Evolutionary conservation across 2,329 filamentous ascomycete species (phyloP).

Genomic region (Ophiosphaerella herpotricha): DNA sequence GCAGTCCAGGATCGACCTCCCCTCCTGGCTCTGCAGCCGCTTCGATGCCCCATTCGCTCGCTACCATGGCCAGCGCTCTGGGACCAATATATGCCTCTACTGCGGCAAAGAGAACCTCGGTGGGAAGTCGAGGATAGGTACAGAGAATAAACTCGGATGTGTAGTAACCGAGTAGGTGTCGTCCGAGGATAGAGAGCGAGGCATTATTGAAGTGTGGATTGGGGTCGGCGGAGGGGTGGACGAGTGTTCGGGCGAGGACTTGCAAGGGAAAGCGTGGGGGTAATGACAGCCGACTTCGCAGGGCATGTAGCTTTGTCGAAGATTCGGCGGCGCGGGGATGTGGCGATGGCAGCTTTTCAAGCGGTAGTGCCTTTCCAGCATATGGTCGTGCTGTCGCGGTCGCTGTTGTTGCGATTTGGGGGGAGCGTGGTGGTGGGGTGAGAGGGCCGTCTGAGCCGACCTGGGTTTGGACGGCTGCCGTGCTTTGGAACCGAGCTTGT

Average conservation of each 20-base stretch:
- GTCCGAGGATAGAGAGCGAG: conserved; percentile 78
- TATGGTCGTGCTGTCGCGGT: conserved; percentile 1
- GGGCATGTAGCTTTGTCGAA: conserved; percentile 88
- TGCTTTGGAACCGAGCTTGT: conserved; percentile 23
- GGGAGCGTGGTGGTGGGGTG: background rate
- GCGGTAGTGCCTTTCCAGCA: conserved; percentile 16
- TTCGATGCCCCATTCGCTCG: conserved; percentile 90
- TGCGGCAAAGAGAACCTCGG: conserved; percentile 83
- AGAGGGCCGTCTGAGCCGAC: background rate
- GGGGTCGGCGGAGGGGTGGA: conserved; percentile 82
- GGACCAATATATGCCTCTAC: conserved; percentile 83
- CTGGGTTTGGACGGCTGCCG: conserved; percentile 10
- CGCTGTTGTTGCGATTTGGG: conserved; percentile 2
- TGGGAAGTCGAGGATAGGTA: conserved; percentile 87
- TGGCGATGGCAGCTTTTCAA: conserved; percentile 68
- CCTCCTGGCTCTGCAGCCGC: conserved; percentile 81
- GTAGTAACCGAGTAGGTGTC: conserved; percentile 85
- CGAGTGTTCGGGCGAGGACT: conserved; percentile 82
- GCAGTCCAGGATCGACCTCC: conserved; percentile 87
- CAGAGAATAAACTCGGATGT: conserved; percentile 85
- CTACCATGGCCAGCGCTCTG: conserved; percentile 72
- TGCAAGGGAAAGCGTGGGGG: conserved; percentile 80
- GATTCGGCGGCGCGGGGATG: conserved; percentile 66
- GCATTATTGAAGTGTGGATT: conserved; percentile 86
- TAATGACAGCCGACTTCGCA: conserved; percentile 86